Base-by-base conservation (phyloP, 202 grass and related monocot genomes). In the Schoenoplectus triqueter region DNA sequence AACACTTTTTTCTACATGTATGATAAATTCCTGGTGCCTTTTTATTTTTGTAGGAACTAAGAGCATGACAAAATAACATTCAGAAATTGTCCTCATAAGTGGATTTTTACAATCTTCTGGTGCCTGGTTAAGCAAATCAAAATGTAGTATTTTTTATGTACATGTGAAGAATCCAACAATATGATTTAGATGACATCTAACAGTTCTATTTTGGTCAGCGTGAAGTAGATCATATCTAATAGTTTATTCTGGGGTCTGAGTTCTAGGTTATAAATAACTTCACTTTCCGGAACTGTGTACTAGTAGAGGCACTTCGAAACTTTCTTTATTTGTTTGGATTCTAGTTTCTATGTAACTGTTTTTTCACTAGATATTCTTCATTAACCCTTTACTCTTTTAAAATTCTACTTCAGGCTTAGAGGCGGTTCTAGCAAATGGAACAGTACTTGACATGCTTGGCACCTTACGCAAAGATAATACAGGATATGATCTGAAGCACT, bases 391-490 rank as follows among this genome's bases (percentile, higher is more conserved):
- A 22, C 55, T 66, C 14, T 11, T 57, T 64, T 61, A 66, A 54
- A 73, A 86, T 79, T 48, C 49, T 60, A n/a, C 40, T 88, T 83
- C 87, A 98, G 93, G 93, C 39, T 87, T 98, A 71, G 95, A 98
- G 91, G 93, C 88, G 83, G 95, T 95, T 48, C 84, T 92, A 79
- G 90, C 95, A 69, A 85, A 98, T 92, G 95, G 95, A 85, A 95
- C 91, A 87, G 87, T 98, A 76, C 91, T 98, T 77, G 91, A 98
- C 90, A 95, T 98, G 95, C 92, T 95, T 87, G 87, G 85, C 85
- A 94, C 89, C 80, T 91, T 98, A 86, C 90, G 95, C 48, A 98
- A 98, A 93, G 93, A 98, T 61, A 98, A 95, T 82, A 98, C 95
- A 69, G 95, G 95, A 88, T 98, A 95, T 22, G 90, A 95, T 86